phyloP scores from a whole-genome alignment of 805 yeast genomes.

The Sugiyamaella chiloensis region DNA sequence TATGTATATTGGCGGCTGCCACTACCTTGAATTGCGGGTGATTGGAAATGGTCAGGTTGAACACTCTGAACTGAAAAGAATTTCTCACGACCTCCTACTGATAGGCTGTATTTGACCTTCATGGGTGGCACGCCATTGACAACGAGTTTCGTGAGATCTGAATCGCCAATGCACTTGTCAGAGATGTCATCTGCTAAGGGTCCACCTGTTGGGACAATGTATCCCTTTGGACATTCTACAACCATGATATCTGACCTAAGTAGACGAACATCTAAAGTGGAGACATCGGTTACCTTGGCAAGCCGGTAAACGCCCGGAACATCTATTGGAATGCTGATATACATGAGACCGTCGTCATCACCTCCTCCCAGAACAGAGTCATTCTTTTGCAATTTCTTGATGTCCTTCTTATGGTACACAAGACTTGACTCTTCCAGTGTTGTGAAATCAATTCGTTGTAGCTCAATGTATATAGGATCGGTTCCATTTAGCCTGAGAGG shows the following conservation, averaged over 20 bases:
- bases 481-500: slow-evolving; percentile 84
- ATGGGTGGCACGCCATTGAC: slow-evolving; percentile 80
- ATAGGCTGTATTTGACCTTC: slow-evolving; percentile 47
- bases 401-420: slow-evolving; percentile 56
- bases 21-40: slow-evolving; percentile 28
- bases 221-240: slow-evolving; percentile 75
- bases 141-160: slow-evolving; percentile 50
- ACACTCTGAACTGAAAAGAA: slow-evolving; percentile 42
- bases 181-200: slow-evolving; percentile 27
- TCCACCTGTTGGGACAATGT: slow-evolving; percentile 37
- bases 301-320: slow-evolving; percentile 79
- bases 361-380: slow-evolving; percentile 19
- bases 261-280: slow-evolving; percentile 56
- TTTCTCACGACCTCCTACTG: slow-evolving; percentile 39
- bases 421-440: slow-evolving; percentile 45
- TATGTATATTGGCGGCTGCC: slow-evolving; percentile 14
- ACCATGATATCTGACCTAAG: slow-evolving; percentile 61
- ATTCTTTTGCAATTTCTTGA: slow-evolving; percentile 38
- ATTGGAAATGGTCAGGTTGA: slow-evolving; percentile 47
- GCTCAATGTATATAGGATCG: slow-evolving; percentile 62
- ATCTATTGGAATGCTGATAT: slow-evolving; percentile 60
- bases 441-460: slow-evolving; percentile 57
- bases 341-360: slow-evolving; percentile 24
- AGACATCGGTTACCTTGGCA: slow-evolving; percentile 59
- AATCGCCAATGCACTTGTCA: slow-evolving; percentile 63